These are phyloP conservation scores for Reticulascus tulasneorum DNA, from an alignment of 2,329 filamentous ascomycete species.

Conservation along the genomic window DNA sequence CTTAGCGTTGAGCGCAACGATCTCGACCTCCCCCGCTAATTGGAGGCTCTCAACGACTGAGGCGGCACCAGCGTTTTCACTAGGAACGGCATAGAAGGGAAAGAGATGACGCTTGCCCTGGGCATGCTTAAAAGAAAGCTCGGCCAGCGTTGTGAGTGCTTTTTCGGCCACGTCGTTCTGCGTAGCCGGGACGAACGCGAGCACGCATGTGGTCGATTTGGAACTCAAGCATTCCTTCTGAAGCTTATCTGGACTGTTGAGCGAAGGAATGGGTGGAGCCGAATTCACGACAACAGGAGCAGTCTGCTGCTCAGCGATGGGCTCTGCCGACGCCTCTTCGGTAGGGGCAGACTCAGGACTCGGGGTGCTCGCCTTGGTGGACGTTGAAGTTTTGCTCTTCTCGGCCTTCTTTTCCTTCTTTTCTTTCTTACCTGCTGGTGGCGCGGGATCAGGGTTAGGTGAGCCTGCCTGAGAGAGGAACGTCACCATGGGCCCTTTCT, in stretches of 20 bases:
- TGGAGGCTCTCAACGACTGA: constrained; percentile 57
- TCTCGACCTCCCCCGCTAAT: constrained; percentile 58
- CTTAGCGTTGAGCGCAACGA: constrained; percentile 81
- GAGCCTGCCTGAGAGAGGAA: constrained; percentile 77
- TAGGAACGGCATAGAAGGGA: constrained; percentile 75
- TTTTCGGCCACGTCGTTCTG: constrained; percentile 48
- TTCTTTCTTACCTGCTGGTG: constrained; percentile 42
- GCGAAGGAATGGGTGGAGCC: constrained; percentile 60
- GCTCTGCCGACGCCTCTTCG: constrained; percentile 28
- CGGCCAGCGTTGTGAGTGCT: constrained; percentile 61
- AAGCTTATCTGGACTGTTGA: constrained; percentile 62
- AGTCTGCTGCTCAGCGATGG: constrained; percentile 12
- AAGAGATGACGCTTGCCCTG: constrained; percentile 67
- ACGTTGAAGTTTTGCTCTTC: constrained; percentile 14
- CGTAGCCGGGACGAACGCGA: constrained; percentile 62
- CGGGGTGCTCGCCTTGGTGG: constrained; percentile 7
- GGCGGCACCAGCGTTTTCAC: constrained; percentile 24
- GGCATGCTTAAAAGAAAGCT: constrained; percentile 72
- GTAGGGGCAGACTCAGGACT: constrained; percentile 33
- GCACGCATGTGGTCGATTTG: constrained; percentile 78
- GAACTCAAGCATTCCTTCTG: constrained; percentile 67
- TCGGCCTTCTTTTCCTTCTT: constrained; percentile 36
- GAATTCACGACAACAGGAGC: constrained; percentile 20
- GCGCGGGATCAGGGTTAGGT: constrained; percentile 74
- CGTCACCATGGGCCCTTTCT: constrained; percentile 74